Percentiles rank a stretch among this genome's conserved stretches.
phyloP scores from a whole-genome alignment of 1,139 yeast species.

The Candida anutae region DNA sequence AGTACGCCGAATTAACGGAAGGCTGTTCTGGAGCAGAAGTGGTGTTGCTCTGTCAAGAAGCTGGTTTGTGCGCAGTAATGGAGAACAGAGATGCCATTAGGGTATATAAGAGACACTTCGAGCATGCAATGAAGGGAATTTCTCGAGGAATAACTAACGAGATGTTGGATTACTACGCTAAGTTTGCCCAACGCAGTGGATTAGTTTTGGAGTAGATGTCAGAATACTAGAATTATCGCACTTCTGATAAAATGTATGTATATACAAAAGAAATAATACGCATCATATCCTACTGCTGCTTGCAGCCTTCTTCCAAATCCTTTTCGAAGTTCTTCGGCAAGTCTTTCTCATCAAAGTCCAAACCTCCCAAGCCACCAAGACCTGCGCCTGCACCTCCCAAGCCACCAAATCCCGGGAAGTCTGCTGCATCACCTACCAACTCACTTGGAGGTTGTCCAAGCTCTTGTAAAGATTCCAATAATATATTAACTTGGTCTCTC shows the following conservation, averaged over 20 bases:
- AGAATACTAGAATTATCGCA: not conserved
- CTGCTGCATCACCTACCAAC: slow-evolving; percentile 58
- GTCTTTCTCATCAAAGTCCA: slow-evolving; percentile 36
- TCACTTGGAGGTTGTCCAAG: slow-evolving; percentile 87
- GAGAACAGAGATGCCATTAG: slow-evolving; percentile 49
- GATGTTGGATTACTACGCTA: slow-evolving; percentile 69
- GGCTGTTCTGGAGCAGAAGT: slow-evolving; percentile 98
- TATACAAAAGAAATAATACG: not conserved
- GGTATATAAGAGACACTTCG: slow-evolving; percentile 63
- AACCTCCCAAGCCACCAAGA: no score
- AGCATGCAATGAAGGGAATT: slow-evolving; percentile 56
- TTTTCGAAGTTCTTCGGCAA: slow-evolving; percentile 45
- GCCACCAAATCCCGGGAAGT: slow-evolving; percentile 50
- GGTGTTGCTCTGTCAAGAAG: slow-evolving; percentile 85
- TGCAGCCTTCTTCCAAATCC: slow-evolving; percentile 23
- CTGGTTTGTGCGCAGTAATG: slow-evolving; percentile 87
- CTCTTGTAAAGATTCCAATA: slow-evolving; percentile 67
- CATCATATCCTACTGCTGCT: slow-evolving; percentile 10
- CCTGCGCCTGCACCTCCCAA: slow-evolving; percentile 21
- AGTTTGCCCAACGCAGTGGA: slow-evolving; percentile 48
- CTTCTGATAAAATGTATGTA: not conserved
- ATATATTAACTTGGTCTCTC: slow-evolving; percentile 45
- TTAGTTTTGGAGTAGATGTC: slow-evolving; percentile 14
- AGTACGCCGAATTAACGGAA: slow-evolving; percentile 58
- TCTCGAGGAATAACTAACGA: slow-evolving; percentile 76